phyloP scores from a whole-genome alignment of 176 grass and related monocot genomes.

The Saccharum spontaneum region DNA sequence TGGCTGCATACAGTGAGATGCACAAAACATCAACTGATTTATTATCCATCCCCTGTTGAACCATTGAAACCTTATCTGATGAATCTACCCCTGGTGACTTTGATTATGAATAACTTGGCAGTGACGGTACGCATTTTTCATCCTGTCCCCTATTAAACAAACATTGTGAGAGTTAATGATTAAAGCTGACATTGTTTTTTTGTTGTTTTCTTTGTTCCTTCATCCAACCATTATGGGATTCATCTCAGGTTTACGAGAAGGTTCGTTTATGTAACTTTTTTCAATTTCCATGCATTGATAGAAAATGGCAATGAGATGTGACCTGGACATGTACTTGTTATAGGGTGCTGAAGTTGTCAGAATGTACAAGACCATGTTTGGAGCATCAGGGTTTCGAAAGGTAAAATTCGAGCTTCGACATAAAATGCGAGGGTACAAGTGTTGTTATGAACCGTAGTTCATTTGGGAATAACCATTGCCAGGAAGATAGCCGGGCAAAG shows the following conservation, averaged over 20 bases:
- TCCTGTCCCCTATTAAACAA: conserved; percentile 12
- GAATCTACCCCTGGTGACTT: conserved; percentile 34
- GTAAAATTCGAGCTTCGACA: conserved; percentile 34
- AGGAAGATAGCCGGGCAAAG: not conserved
- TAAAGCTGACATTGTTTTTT: conserved; percentile 30
- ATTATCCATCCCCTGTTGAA: conserved; percentile 1
- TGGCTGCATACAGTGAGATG: conserved; percentile 9
- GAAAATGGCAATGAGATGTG: conserved; percentile 21
- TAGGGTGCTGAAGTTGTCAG: conserved; percentile 99
- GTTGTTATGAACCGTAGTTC: not conserved
- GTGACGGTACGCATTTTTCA: conserved; percentile 65
- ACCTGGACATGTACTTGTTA: conserved; percentile 37
- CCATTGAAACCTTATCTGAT: conserved; percentile 27
- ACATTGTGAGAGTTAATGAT: conserved; percentile 16
- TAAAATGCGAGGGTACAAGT: conserved; percentile 20
- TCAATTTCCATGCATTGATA: conserved; percentile 21
- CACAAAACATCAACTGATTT: conserved; percentile 19
- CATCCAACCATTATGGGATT: conserved; percentile 33
- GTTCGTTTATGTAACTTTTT: conserved; percentile 37
- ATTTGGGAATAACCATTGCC: not conserved
- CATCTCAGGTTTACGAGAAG: conserved; percentile 95
- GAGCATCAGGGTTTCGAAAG: conserved; percentile 86
- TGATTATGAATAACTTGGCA: conserved; percentile 26
- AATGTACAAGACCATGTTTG: conserved; percentile 99
- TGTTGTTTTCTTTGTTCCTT: conserved; percentile 30